phyloP scores from a whole-genome alignment of 208 protist genomes.

The Trypanosoma congolense region DNA sequence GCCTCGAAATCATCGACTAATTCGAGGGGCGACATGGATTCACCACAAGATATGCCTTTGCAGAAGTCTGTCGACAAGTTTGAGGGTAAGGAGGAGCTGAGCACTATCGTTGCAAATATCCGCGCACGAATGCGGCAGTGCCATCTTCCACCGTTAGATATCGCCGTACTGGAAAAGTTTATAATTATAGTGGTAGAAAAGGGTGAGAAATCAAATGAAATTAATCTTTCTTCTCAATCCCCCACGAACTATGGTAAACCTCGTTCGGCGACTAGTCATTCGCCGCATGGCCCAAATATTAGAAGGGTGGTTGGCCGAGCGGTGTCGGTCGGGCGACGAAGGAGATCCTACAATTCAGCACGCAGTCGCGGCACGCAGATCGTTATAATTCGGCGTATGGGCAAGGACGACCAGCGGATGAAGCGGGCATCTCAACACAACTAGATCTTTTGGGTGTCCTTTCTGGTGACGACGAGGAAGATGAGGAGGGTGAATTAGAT shows the following conservation, averaged over 20 bases:
- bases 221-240: background rate
- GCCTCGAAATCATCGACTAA: background rate
- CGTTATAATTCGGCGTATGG: conserved; percentile 7
- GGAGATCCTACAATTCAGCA: background rate
- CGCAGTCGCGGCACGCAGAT: conserved; percentile 12
- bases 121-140: conserved; percentile 9
- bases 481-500: no score
- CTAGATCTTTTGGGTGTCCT: background rate
- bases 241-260: background rate
- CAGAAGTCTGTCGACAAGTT: no score
- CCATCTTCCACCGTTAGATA: conserved; percentile 6
- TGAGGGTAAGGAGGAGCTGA: background rate
- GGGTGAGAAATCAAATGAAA: background rate
- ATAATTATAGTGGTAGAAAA: conserved; percentile 1
- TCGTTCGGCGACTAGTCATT: background rate
- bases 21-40: background rate
- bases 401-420: background rate
- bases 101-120: background rate
- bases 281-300: background rate
- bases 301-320: background rate
- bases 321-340: no score
- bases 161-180: conserved; percentile 9
- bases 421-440: background rate
- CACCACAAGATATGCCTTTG: no score
- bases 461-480: background rate